Evolutionary conservation across 2,329 filamentous ascomycete species (phyloP).

Genomic region (Pseudocercospora pini-densiflorae): DNA sequence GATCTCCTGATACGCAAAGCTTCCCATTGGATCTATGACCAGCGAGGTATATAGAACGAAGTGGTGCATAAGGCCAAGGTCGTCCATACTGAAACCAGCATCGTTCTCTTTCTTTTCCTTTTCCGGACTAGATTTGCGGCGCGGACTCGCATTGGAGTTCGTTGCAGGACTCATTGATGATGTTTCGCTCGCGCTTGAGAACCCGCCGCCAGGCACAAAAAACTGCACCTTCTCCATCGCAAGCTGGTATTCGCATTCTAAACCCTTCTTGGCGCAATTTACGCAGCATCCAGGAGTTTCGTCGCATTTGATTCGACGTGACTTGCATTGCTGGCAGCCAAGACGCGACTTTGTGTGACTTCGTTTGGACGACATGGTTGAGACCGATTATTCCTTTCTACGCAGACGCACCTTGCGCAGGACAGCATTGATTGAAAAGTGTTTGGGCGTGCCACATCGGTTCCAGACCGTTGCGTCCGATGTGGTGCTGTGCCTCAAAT

Average conservation of each 20-base stretch:
- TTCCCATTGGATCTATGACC: conserved; percentile 22
- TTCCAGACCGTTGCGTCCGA: not conserved
- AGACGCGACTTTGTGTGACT: conserved; percentile 35
- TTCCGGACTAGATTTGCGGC: not conserved
- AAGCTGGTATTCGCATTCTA: conserved; percentile 33
- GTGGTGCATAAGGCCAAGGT: conserved; percentile 23
- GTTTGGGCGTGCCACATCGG: not conserved
- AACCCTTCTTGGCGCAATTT: conserved; percentile 33
- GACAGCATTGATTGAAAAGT: not conserved
- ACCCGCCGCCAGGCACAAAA: conserved; percentile 5
- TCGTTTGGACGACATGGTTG: conserved; percentile 25
- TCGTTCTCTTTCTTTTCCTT: not conserved
- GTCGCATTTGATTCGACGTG: conserved; percentile 34
- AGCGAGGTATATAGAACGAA: conserved; percentile 20
- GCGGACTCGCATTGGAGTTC: conserved; percentile 12
- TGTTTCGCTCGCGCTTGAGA: not conserved
- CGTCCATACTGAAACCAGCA: conserved; percentile 11
- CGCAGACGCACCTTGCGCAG: not conserved
- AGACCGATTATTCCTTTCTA: no score
- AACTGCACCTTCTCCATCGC: conserved; percentile 20
- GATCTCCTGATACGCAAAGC: conserved; percentile 30
- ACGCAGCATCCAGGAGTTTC: conserved; percentile 31
- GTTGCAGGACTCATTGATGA: not conserved
- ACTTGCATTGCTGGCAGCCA: conserved; percentile 36
- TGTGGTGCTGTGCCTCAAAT: not conserved